These are phyloP conservation scores for Mycena galopus DNA, from an alignment of 768 basidiomycete genomes.

Conservation along the genomic window DNA sequence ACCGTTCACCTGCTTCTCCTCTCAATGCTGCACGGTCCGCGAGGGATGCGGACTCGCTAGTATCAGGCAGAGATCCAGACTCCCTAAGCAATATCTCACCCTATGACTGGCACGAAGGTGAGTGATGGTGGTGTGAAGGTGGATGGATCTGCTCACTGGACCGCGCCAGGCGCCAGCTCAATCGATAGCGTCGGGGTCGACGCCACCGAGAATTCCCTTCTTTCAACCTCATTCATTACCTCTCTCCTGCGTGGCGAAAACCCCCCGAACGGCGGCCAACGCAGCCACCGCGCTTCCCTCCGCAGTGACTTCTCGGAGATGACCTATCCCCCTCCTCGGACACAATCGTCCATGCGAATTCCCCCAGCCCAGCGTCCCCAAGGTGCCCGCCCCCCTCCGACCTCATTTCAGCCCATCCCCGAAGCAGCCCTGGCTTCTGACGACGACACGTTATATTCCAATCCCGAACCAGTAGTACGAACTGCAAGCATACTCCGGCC, in stretches of 20 bases:
- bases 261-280: constrained; percentile 35
- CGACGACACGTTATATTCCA: constrained; percentile 54
- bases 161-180: constrained; percentile 66
- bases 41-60: neutral
- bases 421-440: constrained; percentile 45
- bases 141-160: too few relatives aligned
- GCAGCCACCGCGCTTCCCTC: constrained; percentile 52
- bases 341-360: constrained; percentile 31
- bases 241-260: constrained; percentile 61
- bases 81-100: constrained; percentile 50
- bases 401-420: constrained; percentile 50
- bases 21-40: neutral
- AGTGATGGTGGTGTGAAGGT: too few relatives aligned
- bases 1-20: constrained; percentile 11
- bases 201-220: constrained; percentile 67
- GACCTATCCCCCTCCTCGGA: constrained; percentile 62
- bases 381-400: constrained; percentile 50
- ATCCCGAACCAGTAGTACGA: constrained; percentile 42
- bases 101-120: constrained; percentile 74
- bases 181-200: constrained; percentile 71
- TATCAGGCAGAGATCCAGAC: neutral
- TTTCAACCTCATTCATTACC: constrained; percentile 75
- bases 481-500: constrained; percentile 41
- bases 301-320: constrained; percentile 65
- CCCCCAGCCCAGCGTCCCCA: constrained; percentile 34